Conservation (phyloP, 148 eudicot species). For the Polygonum aviculare region DNA sequence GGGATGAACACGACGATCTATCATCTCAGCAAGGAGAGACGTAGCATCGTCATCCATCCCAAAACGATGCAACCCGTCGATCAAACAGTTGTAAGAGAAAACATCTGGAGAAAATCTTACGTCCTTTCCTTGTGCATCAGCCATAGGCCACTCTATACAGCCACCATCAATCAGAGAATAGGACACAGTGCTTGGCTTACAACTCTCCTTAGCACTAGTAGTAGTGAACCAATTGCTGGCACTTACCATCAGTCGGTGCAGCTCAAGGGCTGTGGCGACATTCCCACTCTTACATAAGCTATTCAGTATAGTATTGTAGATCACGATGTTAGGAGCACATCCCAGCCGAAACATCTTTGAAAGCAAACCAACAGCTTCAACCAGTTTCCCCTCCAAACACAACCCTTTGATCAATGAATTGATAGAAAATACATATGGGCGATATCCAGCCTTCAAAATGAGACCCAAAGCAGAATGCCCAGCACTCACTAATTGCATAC, state of each 20-base stretch:
- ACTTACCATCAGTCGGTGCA: not conserved
- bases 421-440: no score
- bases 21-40: conserved; percentile 11
- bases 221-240: no score
- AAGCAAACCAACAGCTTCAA: conserved; percentile 13
- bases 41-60: not conserved
- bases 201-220: no score
- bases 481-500: conserved; percentile 14
- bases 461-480: conserved; percentile 19
- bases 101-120: no score
- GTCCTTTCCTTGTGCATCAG: not conserved
- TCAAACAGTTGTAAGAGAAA: no score
- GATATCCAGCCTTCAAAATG: conserved; percentile 19
- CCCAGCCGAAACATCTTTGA: conserved; percentile 17
- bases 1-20: conserved; percentile 16
- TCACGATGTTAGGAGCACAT: conserved; percentile 14
- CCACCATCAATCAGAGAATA: not conserved
- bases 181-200: not conserved
- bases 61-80: not conserved
- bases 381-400: conserved; percentile 14
- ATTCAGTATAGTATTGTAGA: conserved; percentile 15
- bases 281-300: conserved; percentile 21
- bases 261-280: conserved; percentile 10
- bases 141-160: not conserved
- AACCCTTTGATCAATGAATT: conserved; percentile 19